phyloP scores from a whole-genome alignment of 345 rosid species.

The Passiflora organensis region DNA sequence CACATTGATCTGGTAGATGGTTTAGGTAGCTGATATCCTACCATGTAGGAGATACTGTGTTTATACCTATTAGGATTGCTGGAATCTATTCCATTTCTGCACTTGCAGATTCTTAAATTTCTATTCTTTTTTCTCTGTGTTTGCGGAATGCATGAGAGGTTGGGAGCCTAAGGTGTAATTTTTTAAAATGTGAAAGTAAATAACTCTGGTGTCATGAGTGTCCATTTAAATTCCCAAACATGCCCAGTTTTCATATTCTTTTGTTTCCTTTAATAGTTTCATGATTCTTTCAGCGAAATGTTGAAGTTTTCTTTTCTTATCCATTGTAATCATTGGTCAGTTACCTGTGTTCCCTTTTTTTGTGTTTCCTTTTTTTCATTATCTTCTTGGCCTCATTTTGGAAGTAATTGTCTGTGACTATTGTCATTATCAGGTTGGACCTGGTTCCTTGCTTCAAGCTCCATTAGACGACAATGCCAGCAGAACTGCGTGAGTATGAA shows the following conservation, averaged over 20 bases:
- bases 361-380: constrained; percentile 1
- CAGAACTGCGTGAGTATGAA: constrained; percentile 79
- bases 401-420: constrained; percentile 8
- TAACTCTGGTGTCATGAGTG: neutral
- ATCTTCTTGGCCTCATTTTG: constrained; percentile 11
- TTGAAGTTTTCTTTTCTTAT: neutral
- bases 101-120: neutral
- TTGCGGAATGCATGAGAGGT: neutral
- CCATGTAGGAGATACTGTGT: too few species aligned
- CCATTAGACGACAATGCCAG: constrained; percentile 69
- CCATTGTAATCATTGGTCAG: too few species aligned
- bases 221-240: neutral
- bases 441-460: constrained; percentile 82
- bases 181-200: neutral
- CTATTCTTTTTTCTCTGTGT: neutral
- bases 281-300: neutral
- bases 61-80: too few species aligned
- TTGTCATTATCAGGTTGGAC: constrained; percentile 64
- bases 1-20: too few species aligned
- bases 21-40: too few species aligned
- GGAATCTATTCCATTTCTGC: too few species aligned
- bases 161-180: neutral
- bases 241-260: neutral
- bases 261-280: neutral
- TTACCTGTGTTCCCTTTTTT: neutral